These are phyloP conservation scores for Austropuccinia psidii DNA, from an alignment of 1,284 basidiomycete species.

Conservation along the genomic window DNA sequence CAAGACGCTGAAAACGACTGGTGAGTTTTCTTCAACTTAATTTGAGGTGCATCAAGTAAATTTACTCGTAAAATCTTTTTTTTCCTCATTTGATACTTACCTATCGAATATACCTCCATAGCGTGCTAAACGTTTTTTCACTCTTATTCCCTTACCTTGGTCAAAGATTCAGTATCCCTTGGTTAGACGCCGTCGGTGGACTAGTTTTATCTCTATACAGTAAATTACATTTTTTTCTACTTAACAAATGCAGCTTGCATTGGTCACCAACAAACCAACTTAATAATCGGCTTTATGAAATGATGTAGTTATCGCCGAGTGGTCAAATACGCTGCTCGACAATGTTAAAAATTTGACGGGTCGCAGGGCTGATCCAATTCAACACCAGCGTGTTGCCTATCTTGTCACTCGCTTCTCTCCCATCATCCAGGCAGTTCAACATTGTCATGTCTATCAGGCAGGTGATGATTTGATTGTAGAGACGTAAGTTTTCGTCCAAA, in stretches of 20 bases:
- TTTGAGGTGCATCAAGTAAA: too few species aligned
- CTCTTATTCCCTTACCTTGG: slow-evolving; percentile 53
- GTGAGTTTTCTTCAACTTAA: too few species aligned
- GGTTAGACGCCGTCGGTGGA: slow-evolving; percentile 52
- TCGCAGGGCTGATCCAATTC: slow-evolving; percentile 40
- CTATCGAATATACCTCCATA: slow-evolving; percentile 23
- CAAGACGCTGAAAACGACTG: slow-evolving; percentile 55
- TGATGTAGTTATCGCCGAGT: slow-evolving; percentile 48
- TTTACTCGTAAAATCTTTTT: neutral
- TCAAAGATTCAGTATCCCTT: slow-evolving; percentile 40
- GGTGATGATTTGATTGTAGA: slow-evolving; percentile 51
- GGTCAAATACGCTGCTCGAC: slow-evolving; percentile 49
- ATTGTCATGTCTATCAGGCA: slow-evolving; percentile 42
- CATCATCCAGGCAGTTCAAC: slow-evolving; percentile 43
- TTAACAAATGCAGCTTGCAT: too few species aligned
- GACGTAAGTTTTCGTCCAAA: slow-evolving; percentile 38
- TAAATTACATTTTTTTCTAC: neutral
- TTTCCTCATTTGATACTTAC: neutral
- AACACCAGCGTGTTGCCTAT: slow-evolving; percentile 50
- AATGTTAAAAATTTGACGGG: slow-evolving; percentile 50
- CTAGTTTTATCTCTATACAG: slow-evolving; percentile 50
- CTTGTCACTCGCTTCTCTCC: slow-evolving; percentile 49
- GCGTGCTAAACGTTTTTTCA: slow-evolving; percentile 55
- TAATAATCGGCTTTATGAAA: neutral
- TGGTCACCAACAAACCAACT: too few species aligned